phyloP scores from a whole-genome alignment of 257 asterid species.

The Penstemon barbatus region DNA sequence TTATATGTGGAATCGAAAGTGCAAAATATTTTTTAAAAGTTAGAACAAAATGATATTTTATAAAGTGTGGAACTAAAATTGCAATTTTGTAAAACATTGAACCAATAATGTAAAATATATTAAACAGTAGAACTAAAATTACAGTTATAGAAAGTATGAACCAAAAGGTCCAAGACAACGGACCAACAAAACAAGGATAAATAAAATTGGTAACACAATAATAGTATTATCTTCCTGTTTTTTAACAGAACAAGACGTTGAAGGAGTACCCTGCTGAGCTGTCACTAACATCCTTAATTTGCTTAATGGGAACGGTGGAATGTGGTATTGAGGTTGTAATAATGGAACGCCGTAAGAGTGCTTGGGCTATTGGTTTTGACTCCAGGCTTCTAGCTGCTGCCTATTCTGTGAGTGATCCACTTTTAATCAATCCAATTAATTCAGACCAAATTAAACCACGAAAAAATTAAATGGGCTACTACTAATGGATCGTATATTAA shows the following conservation, averaged over 20 bases:
- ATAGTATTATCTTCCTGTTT: background rate
- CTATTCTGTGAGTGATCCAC: slow-evolving; percentile 55
- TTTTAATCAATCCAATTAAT: background rate
- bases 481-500: too few species aligned
- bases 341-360: slow-evolving; percentile 63
- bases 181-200: too few species aligned
- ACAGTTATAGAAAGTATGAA: too few species aligned
- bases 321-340: slow-evolving; percentile 60
- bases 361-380: slow-evolving; percentile 85
- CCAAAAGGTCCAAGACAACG: too few species aligned
- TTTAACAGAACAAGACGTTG: slow-evolving; percentile 63
- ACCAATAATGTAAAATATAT: too few species aligned
- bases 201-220: background rate
- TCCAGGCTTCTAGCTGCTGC: slow-evolving; percentile 80
- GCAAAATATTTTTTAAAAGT: too few species aligned
- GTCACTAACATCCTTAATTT: slow-evolving; percentile 61
- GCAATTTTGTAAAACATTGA: too few species aligned
- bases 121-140: too few species aligned
- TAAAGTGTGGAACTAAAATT: too few species aligned
- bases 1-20: too few species aligned
- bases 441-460: too few species aligned
- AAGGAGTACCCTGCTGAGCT: slow-evolving; percentile 82
- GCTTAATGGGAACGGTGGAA: slow-evolving; percentile 65
- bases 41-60: too few species aligned
- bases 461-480: background rate